These are phyloP conservation scores for Pseudomassariella vexata DNA, from an alignment of 2,329 filamentous ascomycete species.

Conservation along the genomic window DNA sequence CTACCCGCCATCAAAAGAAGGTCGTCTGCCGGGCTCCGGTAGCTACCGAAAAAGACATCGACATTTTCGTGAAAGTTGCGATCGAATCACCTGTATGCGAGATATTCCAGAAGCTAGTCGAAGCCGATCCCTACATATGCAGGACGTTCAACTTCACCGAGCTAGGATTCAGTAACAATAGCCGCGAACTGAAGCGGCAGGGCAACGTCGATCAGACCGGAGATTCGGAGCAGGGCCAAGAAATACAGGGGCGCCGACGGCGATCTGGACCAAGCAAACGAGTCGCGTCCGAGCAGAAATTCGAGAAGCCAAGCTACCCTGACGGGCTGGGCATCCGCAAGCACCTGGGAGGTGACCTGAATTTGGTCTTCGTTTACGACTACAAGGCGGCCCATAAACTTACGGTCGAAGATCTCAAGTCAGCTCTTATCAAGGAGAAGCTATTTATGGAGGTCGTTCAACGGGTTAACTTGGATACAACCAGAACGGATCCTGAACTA, in stretches of 20 bases:
- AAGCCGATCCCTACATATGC: constrained; percentile 6
- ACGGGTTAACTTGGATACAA: constrained; percentile 1
- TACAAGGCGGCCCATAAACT: constrained; percentile 6
- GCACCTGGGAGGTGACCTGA: not conserved
- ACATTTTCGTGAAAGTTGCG: not conserved
- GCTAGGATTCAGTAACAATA: constrained; percentile 10
- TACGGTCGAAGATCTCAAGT: constrained; percentile 1
- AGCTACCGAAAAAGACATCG: constrained; percentile 4
- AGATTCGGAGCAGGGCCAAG: constrained; percentile 5
- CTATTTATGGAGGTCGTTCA: constrained; percentile 4
- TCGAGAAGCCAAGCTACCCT: constrained; percentile 7
- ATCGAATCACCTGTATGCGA: constrained; percentile 9
- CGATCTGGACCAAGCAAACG: constrained; percentile 8
- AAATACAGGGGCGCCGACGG: constrained; percentile 5
- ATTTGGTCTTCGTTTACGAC: constrained; percentile 4
- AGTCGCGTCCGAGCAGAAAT: constrained; percentile 7
- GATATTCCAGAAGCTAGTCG: constrained; percentile 6
- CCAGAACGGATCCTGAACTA: not conserved
- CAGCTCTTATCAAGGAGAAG: constrained; percentile 1
- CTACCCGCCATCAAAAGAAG: constrained; percentile 1
- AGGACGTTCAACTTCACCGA: constrained; percentile 2
- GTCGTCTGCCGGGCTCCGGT: constrained; percentile 1
- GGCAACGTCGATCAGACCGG: not conserved
- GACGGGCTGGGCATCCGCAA: constrained; percentile 4
- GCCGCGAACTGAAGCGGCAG: constrained; percentile 5